Conservation (phyloP, 306 rosid genomes). For the Cicer bijugum region DNA sequence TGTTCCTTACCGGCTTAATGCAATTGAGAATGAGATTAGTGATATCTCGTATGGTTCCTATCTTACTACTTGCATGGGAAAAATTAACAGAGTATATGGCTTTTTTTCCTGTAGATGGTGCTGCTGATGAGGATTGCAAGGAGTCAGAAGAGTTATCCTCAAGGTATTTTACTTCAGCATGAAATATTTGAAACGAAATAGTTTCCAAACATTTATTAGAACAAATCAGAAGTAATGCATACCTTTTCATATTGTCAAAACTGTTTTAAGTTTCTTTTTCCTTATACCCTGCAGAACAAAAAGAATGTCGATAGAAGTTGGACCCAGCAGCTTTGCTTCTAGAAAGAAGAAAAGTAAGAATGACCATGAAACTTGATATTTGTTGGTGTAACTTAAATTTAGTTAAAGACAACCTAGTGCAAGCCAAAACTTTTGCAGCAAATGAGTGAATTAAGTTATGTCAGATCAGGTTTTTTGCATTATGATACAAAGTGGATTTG, state of each 20-base stretch:
- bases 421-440: constrained; percentile 16
- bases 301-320: constrained; percentile 83
- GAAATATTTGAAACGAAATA: background rate
- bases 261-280: constrained; percentile 25
- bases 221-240: background rate
- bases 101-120: constrained; percentile 47
- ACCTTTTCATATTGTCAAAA: background rate
- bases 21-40: constrained; percentile 2
- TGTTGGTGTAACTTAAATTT: background rate
- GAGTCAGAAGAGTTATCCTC: constrained; percentile 70
- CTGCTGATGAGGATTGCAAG: constrained; percentile 52
- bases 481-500: constrained; percentile 13
- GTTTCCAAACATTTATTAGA: background rate
- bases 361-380: constrained; percentile 41
- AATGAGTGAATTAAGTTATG: constrained; percentile 16
- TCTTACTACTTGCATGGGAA: background rate
- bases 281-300: constrained; percentile 62
- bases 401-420: constrained; percentile 27
- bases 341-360: constrained; percentile 90
- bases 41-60: constrained; percentile 4
- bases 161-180: constrained; percentile 54
- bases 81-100: constrained; percentile 15
- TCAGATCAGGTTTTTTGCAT: constrained; percentile 18
- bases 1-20: background rate
- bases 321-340: constrained; percentile 89